Conservation (phyloP, 352 stramenopile genomes). For the Phytophthora pseudosyringae region DNA sequence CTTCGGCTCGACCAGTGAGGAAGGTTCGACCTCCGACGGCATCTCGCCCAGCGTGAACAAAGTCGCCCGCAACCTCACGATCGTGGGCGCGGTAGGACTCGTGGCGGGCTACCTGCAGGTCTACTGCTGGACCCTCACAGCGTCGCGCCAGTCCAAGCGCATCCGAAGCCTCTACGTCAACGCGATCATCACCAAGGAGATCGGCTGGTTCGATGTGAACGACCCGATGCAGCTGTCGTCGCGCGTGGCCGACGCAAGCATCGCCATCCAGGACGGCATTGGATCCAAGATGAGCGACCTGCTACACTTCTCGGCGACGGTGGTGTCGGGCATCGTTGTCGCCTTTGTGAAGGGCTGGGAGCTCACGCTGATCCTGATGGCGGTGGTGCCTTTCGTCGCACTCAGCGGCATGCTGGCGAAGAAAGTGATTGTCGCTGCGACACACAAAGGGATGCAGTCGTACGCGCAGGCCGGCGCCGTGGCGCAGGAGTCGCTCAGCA, state of each 20-base stretch:
- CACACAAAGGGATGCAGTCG: constrained; percentile 28
- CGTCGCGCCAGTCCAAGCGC: constrained; percentile 52
- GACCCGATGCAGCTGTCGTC: constrained; percentile 52
- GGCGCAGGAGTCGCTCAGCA: constrained; percentile 57
- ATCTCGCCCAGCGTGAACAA: constrained; percentile 36
- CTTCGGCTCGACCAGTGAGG: constrained; percentile 23
- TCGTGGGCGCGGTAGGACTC: constrained; percentile 38
- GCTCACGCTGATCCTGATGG: constrained; percentile 59
- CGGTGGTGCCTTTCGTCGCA: constrained; percentile 50
- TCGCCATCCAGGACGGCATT: constrained; percentile 56
- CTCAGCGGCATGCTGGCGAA: constrained; percentile 30
- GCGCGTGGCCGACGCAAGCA: constrained; percentile 37
- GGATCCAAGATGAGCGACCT: constrained; percentile 49
- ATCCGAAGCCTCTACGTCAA: constrained; percentile 47
- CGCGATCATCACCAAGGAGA: constrained; percentile 51
- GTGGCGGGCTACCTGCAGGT: constrained; percentile 50
- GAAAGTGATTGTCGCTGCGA: constrained; percentile 33
- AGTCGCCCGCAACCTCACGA: constrained; percentile 39
- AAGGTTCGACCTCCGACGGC: background rate
- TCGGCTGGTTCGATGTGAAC: constrained; percentile 64
- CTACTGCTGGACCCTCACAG: constrained; percentile 56
- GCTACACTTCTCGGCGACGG: constrained; percentile 43
- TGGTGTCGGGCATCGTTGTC: constrained; percentile 50
- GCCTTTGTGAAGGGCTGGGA: constrained; percentile 59
- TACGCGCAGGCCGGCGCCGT: constrained; percentile 49